A percentile compares a stretch with the other conserved stretches of the same genome.
Evolutionary conservation across 2,329 filamentous ascomycete species (phyloP).

Genomic region (Fusarium odoratissimum): DNA sequence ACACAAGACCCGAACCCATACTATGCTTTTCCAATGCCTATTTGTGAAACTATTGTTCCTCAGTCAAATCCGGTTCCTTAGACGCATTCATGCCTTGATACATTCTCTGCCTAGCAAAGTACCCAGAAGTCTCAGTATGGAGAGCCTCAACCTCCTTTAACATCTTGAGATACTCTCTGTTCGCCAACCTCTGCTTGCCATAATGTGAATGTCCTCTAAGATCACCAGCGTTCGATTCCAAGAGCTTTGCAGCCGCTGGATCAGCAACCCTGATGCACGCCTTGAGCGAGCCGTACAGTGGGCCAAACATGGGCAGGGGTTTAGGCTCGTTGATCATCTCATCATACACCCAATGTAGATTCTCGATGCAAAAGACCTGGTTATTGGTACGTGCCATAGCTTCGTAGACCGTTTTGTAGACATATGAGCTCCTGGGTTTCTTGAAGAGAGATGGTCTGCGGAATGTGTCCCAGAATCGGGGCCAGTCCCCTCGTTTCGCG

Average conservation of each 20-base stretch:
- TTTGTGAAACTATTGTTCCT: background rate
- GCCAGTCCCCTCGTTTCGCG: conserved; percentile 61
- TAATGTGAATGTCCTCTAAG: conserved; percentile 12
- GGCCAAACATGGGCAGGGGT: conserved; percentile 57
- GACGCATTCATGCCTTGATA: background rate
- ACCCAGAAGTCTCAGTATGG: conserved; percentile 18
- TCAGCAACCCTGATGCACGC: conserved; percentile 68
- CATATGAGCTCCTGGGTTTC: conserved; percentile 58
- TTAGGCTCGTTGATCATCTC: conserved; percentile 69
- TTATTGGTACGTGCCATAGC: conserved; percentile 59
- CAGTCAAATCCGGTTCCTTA: background rate
- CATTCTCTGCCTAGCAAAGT: conserved; percentile 20
- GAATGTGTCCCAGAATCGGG: conserved; percentile 71
- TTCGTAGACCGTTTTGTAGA: conserved; percentile 67
- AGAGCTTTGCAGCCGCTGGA: conserved; percentile 52
- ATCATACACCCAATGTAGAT: conserved; percentile 64
- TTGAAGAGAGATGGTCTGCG: conserved; percentile 63
- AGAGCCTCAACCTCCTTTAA: conserved; percentile 48
- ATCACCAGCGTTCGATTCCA: background rate
- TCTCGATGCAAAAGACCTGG: conserved; percentile 58
- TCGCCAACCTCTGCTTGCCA: conserved; percentile 39
- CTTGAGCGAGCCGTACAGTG: conserved; percentile 61
- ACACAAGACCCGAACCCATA: conserved; percentile 2
- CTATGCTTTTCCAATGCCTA: background rate
- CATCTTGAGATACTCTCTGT: conserved; percentile 50